Evolutionary conservation across 257 asterid species (phyloP).

Genomic region (Solanum medicagineum): DNA sequence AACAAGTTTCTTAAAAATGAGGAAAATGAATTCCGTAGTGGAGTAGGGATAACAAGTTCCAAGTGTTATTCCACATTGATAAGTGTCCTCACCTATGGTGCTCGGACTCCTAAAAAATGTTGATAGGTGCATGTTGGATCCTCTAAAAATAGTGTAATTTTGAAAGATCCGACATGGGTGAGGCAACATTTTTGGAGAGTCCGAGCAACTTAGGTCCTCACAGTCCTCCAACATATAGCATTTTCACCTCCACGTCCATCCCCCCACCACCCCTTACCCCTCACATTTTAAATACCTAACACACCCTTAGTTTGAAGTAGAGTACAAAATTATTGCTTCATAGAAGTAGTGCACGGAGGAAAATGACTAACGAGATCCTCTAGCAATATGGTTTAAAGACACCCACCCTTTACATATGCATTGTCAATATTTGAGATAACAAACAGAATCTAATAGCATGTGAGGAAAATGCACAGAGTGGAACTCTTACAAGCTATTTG

Average conservation of each 20-base stretch:
- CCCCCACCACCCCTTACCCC: neutral
- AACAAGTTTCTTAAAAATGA: too few species aligned
- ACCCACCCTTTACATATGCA: neutral
- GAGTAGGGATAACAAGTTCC: neutral
- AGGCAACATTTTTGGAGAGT: too few species aligned
- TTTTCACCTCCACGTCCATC: neutral
- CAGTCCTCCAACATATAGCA: neutral
- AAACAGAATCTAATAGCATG: neutral
- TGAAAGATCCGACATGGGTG: too few species aligned
- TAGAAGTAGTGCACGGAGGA: neutral
- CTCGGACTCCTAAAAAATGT: too few species aligned
- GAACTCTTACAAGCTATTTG: neutral
- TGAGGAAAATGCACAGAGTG: neutral
- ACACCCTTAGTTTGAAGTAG: neutral
- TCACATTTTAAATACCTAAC: neutral
- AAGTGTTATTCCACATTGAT: neutral
- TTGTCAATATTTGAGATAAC: neutral
- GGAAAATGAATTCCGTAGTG: neutral
- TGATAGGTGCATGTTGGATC: too few species aligned
- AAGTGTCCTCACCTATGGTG: too few species aligned
- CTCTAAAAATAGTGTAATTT: too few species aligned
- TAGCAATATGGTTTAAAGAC: neutral
- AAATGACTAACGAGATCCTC: neutral
- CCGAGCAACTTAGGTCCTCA: neutral
- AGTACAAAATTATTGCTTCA: neutral